Evolutionary conservation across 805 yeast genomes (phyloP).

Genomic region (Kuraishia ogatae): DNA sequence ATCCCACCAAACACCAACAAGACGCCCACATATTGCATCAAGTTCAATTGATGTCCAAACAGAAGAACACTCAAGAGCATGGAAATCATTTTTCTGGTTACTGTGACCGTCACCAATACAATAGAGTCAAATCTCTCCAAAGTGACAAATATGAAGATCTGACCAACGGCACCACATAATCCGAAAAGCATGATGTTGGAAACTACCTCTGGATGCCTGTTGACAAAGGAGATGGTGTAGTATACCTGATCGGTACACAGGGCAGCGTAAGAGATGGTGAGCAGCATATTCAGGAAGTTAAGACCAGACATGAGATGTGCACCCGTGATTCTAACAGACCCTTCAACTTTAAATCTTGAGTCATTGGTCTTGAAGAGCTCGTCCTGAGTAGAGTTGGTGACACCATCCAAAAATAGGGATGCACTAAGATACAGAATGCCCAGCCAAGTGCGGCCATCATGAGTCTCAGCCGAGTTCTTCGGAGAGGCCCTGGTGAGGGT

Average conservation of each 20-base stretch:
- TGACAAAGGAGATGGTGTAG: conserved; percentile 40
- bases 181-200: conserved; percentile 60
- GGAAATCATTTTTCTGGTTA: conserved; percentile 92
- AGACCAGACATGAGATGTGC: conserved; percentile 79
- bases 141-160: conserved; percentile 84
- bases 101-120: conserved; percentile 84
- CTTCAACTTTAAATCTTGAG: conserved; percentile 4
- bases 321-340: conserved; percentile 46
- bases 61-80: conserved; percentile 84
- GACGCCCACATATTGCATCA: conserved; percentile 74
- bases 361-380: conserved; percentile 50
- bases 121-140: conserved; percentile 80
- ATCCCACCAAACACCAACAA: conserved; percentile 78
- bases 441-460: conserved; percentile 32
- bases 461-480: conserved; percentile 15
- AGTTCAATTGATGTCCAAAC: conserved; percentile 67
- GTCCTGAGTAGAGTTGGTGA: conserved; percentile 92
- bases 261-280: conserved; percentile 42
- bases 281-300: conserved; percentile 32
- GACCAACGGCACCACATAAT: conserved; percentile 83
- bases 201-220: conserved; percentile 36
- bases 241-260: conserved; percentile 38
- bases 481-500: conserved; percentile 43
- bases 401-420: conserved; percentile 79
- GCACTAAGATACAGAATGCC: conserved; percentile 54